A percentile compares a stretch with the other conserved stretches of the same genome.
These are phyloP conservation scores for Beverwykella pulmonaria DNA, from an alignment of 495 filamentous ascomycete genomes.

Conservation along the genomic window DNA sequence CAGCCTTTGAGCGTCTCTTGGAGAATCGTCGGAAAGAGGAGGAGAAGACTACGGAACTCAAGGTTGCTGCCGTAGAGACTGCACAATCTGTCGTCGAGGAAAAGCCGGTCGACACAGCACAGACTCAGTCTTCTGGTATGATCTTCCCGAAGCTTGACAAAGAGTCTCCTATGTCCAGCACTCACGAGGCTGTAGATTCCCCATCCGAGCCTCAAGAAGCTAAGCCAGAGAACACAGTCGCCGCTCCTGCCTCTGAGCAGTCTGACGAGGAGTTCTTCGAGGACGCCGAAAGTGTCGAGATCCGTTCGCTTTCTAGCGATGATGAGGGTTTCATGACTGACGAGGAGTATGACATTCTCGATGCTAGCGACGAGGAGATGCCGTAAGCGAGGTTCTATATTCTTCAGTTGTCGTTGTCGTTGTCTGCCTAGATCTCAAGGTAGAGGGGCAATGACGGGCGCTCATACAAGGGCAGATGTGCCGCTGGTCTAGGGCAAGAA, in stretches of 20 bases:
- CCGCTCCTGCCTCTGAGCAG: conserved; percentile 18
- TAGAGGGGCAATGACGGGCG: neutral
- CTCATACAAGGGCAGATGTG: neutral
- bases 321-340: conserved; percentile 86
- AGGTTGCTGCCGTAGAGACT: conserved; percentile 27
- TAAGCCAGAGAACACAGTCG: conserved; percentile 17
- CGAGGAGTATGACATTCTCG: conserved; percentile 95
- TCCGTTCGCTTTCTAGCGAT: conserved; percentile 55
- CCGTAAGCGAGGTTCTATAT: neutral
- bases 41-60: neutral
- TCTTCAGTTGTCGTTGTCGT: neutral
- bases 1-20: conserved; percentile 21
- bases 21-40: conserved; percentile 25
- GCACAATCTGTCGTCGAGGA: conserved; percentile 29
- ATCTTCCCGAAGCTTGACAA: conserved; percentile 97
- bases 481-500: neutral
- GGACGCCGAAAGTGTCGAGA: conserved; percentile 44
- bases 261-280: conserved; percentile 41
- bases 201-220: conserved; percentile 29
- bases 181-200: conserved; percentile 58
- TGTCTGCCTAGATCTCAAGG: neutral
- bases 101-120: conserved; percentile 31
- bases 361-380: conserved; percentile 88
- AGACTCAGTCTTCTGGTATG: conserved; percentile 65
- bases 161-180: conserved; percentile 82